Percentiles rank a stretch among this genome's conserved stretches.
phyloP scores from a whole-genome alignment of 116 monocot species.

The Dioscorea cayenensis region DNA sequence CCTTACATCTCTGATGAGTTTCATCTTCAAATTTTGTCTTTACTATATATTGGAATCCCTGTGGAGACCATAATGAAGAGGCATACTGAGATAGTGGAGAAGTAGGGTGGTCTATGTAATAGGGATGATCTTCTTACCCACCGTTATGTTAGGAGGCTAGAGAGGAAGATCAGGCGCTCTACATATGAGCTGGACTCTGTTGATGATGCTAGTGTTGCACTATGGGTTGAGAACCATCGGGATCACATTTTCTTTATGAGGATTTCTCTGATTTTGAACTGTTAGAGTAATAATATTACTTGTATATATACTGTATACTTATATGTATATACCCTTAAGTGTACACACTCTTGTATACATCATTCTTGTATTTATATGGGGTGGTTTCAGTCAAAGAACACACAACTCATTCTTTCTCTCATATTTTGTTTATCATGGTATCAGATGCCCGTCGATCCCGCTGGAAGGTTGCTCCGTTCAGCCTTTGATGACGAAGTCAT shows the following conservation, averaged over 20 bases:
- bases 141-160: conserved; percentile 83
- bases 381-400: too few species aligned
- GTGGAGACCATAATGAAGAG: conserved; percentile 99
- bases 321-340: too few species aligned
- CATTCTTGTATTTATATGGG: too few species aligned
- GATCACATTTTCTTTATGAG: conserved; percentile 73
- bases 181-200: conserved; percentile 70
- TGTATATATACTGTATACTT: too few species aligned
- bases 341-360: too few species aligned
- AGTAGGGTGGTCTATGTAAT: conserved; percentile 85
- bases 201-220: conserved; percentile 56
- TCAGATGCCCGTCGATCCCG: too few species aligned
- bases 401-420: too few species aligned
- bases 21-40: conserved; percentile 74
- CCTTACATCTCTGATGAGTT: conserved; percentile 92
- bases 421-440: too few species aligned
- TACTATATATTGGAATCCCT: conserved; percentile 86
- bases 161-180: conserved; percentile 96
- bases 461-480: too few species aligned
- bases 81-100: conserved; percentile 73
- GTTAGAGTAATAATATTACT: too few species aligned
- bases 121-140: conserved; percentile 97
- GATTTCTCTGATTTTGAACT: conserved; percentile 86
- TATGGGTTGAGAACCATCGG: conserved; percentile 75
- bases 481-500: too few species aligned